Evolutionary conservation across 2,329 filamentous ascomycete species (phyloP).

Genomic region (Decorospora gaudefroyi): DNA sequence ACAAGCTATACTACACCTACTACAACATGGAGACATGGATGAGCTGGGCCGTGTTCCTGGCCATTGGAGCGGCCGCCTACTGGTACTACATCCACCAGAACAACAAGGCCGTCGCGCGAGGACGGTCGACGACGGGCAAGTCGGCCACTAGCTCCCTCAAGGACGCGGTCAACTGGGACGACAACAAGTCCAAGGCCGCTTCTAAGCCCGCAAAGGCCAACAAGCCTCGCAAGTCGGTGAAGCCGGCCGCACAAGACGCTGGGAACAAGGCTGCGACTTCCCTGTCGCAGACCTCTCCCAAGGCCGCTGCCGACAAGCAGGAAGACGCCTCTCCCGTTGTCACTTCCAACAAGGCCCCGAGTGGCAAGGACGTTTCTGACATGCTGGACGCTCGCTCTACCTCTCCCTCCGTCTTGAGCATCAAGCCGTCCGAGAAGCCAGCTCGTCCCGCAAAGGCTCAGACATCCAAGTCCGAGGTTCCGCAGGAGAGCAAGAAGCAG

Average conservation of each 20-base stretch:
- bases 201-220: constrained; percentile 38
- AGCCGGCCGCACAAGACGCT: constrained; percentile 42
- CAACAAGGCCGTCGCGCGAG: constrained; percentile 27
- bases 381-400: constrained; percentile 79
- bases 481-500: constrained; percentile 89
- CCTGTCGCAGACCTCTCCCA: constrained; percentile 60
- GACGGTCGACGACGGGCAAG: constrained; percentile 36
- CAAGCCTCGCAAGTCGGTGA: constrained; percentile 43
- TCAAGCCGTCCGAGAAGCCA: constrained; percentile 69
- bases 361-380: constrained; percentile 75
- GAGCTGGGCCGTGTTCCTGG: constrained; percentile 43
- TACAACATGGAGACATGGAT: constrained; percentile 40
- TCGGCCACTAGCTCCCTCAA: constrained; percentile 28
- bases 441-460: constrained; percentile 65
- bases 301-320: constrained; percentile 77
- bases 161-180: constrained; percentile 37
- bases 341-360: constrained; percentile 51
- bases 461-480: constrained; percentile 57
- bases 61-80: constrained; percentile 33
- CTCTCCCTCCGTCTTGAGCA: constrained; percentile 74
- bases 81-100: constrained; percentile 39
- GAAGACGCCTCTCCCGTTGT: constrained; percentile 68
- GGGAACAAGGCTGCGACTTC: constrained; percentile 41
- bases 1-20: neutral
- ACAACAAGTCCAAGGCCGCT: constrained; percentile 34